These are phyloP conservation scores for Cladosporium cucumerinum DNA, from an alignment of 2,329 filamentous ascomycete genomes.

Conservation along the genomic window DNA sequence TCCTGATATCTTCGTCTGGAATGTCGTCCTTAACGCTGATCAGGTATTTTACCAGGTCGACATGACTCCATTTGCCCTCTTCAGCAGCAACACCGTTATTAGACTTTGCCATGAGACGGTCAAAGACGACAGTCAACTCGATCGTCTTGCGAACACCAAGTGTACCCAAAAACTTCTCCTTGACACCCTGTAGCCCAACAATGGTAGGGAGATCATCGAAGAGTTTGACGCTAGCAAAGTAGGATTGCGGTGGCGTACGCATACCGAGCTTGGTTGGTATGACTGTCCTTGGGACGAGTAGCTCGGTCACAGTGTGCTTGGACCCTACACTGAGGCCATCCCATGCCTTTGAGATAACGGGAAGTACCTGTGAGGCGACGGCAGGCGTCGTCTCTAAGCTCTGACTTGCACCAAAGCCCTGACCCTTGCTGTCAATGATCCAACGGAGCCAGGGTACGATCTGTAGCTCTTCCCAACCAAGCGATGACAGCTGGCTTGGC, in stretches of 20 bases:
- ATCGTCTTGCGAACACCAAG: slow-evolving; percentile 93
- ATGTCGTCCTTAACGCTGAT: slow-evolving; percentile 88
- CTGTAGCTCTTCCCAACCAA: slow-evolving; percentile 84
- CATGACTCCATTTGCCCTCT: slow-evolving; percentile 74
- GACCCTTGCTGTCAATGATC: slow-evolving; percentile 65
- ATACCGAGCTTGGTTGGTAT: slow-evolving; percentile 91
- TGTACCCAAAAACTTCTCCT: slow-evolving; percentile 81
- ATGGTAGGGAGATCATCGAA: slow-evolving; percentile 91
- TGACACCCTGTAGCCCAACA: slow-evolving; percentile 70
- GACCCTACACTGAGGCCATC: slow-evolving; percentile 68
- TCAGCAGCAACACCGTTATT: slow-evolving; percentile 46
- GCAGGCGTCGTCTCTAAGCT: slow-evolving; percentile 68
- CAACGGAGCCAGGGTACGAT: slow-evolving; percentile 82
- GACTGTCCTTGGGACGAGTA: slow-evolving; percentile 66
- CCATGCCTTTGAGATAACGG: slow-evolving; percentile 84
- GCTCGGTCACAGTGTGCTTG: slow-evolving; percentile 61
- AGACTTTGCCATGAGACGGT: slow-evolving; percentile 68
- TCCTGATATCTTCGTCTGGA: slow-evolving; percentile 73
- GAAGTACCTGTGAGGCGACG: slow-evolving; percentile 74
- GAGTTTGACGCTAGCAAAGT: slow-evolving; percentile 88
- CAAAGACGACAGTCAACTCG: slow-evolving; percentile 90
- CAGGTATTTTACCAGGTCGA: slow-evolving; percentile 92
- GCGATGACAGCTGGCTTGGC: slow-evolving; percentile 65
- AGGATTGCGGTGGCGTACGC: slow-evolving; percentile 79
- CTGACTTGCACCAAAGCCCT: slow-evolving; percentile 59